Base-by-base conservation (phyloP, 495 filamentous ascomycete genomes). In the Amphirosellinia nigrospora region DNA sequence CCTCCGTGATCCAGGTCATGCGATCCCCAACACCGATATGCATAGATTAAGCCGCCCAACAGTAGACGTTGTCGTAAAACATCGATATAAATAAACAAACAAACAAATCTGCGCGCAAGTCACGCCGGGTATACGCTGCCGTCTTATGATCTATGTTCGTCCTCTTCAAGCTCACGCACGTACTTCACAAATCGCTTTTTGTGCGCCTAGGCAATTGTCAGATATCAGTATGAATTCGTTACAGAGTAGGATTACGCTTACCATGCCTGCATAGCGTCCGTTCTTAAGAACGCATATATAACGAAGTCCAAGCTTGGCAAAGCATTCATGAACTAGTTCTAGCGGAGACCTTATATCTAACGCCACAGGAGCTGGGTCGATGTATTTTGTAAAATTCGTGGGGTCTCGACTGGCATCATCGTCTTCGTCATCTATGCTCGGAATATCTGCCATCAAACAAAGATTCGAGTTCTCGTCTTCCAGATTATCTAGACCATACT, bases 171-270 rank as follows among this genome's bases (percentile, higher is more conserved):
- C 74, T 94, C 89, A 70, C 93, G 93, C 81, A 97, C 89, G 78
- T 94, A 97, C 80, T 94, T 96, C 63, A 97, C 95, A 83, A 99
- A 99, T 26, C 89, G 88, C 83, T 99, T 99, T 82, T 98, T 99
- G 80, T 99, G 96, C 30, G 89, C 86, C 88, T 90, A n/a, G 16
- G 16, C 28, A 46, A 64, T 2, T 4, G 60, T 70, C 13, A 70
- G 68, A 58, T 46, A 36, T 52, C 6, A 38, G 66, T 41, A n/a
- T 39, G 4, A 70, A 4, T 15, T 46, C 23, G 10, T 23, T 41
- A 41, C 19, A 19, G n/a, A 11, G 19, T 0, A 45, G 30, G 21
- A 55, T 38, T 43, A 48, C 39, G 74, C 88, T 82, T 78, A 97
- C 93, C 83, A 99, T 85, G 65, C 96, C 96, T 2, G 92, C 93